Conservation (phyloP, 257 asterid species). For the Scutellaria minor region DNA sequence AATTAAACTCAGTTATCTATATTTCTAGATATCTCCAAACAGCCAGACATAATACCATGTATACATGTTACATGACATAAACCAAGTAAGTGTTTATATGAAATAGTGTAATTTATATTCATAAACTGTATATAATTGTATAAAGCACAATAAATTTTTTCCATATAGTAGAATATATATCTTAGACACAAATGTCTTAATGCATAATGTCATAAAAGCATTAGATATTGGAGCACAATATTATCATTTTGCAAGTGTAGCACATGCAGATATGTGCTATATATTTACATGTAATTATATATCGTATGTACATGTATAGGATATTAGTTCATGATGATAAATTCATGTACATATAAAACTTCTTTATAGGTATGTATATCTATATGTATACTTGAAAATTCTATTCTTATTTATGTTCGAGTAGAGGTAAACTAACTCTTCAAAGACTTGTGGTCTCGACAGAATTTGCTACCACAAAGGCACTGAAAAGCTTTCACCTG, state of each 20-base stretch:
- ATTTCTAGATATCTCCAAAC: background rate
- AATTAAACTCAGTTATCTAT: background rate
- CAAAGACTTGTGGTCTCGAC: slow-evolving; percentile 45
- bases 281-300: too few relatives aligned
- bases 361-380: too few relatives aligned
- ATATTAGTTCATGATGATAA: background rate
- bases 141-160: too few relatives aligned
- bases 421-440: slow-evolving; percentile 36
- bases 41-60: background rate
- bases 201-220: too few relatives aligned
- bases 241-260: too few relatives aligned
- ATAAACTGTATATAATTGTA: too few relatives aligned
- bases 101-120: too few relatives aligned
- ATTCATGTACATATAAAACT: background rate
- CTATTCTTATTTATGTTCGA: background rate
- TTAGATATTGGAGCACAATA: too few relatives aligned
- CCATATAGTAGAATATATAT: too few relatives aligned
- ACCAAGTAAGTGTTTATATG: background rate
- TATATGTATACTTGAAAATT: background rate
- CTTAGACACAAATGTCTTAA: too few relatives aligned
- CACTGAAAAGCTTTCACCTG: slow-evolving; percentile 55
- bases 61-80: background rate
- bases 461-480: slow-evolving; percentile 51
- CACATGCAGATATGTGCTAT: too few relatives aligned
- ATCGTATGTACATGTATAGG: too few relatives aligned